These are phyloP conservation scores for Pseudofabraea citricarpa DNA, from an alignment of 2,329 filamentous ascomycete species.

Conservation along the genomic window DNA sequence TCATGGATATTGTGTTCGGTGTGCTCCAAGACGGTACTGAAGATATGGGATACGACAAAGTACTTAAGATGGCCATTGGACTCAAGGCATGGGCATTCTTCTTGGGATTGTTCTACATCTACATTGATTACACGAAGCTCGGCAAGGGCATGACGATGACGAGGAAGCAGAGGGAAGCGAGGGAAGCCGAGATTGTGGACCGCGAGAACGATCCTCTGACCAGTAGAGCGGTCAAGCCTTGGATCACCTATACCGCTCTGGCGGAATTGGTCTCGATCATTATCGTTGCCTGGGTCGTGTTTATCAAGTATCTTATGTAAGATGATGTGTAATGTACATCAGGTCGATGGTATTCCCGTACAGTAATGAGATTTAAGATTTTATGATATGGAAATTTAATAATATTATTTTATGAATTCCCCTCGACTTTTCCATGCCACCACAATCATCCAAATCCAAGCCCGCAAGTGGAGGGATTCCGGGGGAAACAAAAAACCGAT, in stretches of 20 bases:
- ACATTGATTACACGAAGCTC: conserved; percentile 15
- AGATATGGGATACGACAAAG: conserved; percentile 20
- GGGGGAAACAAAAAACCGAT: too few species aligned
- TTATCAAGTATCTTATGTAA: background rate
- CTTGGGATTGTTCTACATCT: conserved; percentile 21
- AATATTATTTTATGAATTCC: too few species aligned
- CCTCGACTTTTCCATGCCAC: too few species aligned
- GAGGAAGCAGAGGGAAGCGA: conserved; percentile 10
- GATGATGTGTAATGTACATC: too few species aligned
- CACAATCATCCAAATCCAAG: too few species aligned
- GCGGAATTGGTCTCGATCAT: background rate
- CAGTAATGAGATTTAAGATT: too few species aligned
- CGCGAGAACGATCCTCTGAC: background rate
- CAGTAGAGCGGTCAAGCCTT: background rate
- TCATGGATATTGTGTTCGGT: conserved; percentile 25
- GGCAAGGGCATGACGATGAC: conserved; percentile 16
- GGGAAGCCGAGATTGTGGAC: background rate
- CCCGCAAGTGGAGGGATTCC: too few species aligned
- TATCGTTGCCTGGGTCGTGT: background rate
- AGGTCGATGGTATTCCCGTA: too few species aligned
- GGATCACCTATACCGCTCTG: background rate
- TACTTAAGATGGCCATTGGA: conserved; percentile 22
- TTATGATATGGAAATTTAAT: too few species aligned
- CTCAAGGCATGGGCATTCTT: conserved; percentile 24
- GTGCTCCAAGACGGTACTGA: conserved; percentile 23